phyloP scores from a whole-genome alignment of 2,329 filamentous ascomycete species.

The Macrophomina tecta region DNA sequence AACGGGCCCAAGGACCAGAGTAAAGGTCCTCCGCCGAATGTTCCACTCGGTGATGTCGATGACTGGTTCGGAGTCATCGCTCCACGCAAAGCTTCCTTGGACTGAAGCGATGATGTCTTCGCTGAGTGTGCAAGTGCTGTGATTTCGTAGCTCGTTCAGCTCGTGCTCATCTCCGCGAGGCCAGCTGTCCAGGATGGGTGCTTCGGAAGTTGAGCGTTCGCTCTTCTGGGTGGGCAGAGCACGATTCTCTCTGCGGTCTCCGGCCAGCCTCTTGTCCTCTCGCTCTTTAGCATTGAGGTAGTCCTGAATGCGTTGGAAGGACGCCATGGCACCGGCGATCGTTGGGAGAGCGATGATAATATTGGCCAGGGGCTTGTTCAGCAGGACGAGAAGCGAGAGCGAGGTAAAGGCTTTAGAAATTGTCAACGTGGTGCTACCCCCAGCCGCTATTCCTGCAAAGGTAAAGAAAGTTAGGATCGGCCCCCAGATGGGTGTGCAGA shows the following conservation, averaged over 20 bases:
- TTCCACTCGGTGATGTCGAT: slow-evolving; percentile 2
- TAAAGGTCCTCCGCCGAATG: background rate
- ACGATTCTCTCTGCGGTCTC: background rate
- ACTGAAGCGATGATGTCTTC: background rate
- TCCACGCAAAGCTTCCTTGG: background rate
- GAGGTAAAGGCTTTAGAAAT: slow-evolving; percentile 2
- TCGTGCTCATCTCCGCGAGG: background rate
- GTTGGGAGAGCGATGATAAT: slow-evolving; percentile 1
- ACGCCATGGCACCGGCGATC: slow-evolving; percentile 1
- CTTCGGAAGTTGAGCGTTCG: background rate
- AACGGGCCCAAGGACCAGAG: slow-evolving; percentile 37
- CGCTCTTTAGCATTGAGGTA: slow-evolving; percentile 2
- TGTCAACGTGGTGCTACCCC: background rate
- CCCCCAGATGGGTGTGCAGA: slow-evolving; percentile 2
- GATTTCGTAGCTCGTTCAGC: background rate
- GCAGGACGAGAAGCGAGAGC: background rate
- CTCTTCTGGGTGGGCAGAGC: background rate
- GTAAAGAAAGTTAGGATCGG: slow-evolving; percentile 6
- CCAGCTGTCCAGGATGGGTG: background rate
- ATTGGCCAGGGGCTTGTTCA: slow-evolving; percentile 2
- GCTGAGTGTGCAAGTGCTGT: background rate
- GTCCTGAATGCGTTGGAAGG: background rate
- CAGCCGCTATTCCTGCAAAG: background rate
- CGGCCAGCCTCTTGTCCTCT: background rate
- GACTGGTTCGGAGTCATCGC: background rate